phyloP scores from a whole-genome alignment of 768 basidiomycete genomes.

The Rhodotorula kratochvilovae region DNA sequence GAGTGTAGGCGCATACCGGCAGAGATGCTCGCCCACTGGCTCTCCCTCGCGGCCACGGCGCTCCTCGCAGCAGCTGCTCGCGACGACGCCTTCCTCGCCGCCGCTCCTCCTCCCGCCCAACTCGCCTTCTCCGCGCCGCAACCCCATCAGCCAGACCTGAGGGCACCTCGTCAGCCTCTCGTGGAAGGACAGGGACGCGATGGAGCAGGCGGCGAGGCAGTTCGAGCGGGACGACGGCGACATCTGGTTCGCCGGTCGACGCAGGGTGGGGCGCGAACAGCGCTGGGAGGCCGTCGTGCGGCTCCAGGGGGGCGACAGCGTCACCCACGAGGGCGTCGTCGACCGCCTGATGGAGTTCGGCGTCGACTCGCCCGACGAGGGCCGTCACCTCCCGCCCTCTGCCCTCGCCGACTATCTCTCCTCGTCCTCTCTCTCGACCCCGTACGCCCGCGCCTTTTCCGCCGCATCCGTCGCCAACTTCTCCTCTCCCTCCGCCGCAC shows the following conservation, averaged over 20 bases:
- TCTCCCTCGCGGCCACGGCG: not conserved
- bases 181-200: not conserved
- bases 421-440: not conserved
- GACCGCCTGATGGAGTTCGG: not conserved
- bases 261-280: not conserved
- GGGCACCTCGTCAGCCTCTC: not conserved
- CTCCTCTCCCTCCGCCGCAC: not conserved
- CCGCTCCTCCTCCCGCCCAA: not conserved
- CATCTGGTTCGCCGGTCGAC: not conserved
- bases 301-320: not conserved
- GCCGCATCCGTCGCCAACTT: constrained; percentile 10
- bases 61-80: not conserved
- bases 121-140: not conserved
- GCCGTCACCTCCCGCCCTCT: not conserved
- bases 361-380: not conserved
- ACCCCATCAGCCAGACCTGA: not conserved
- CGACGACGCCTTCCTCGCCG: not conserved
- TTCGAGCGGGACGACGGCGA: not conserved
- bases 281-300: not conserved
- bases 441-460: not conserved
- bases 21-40: no score
- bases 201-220: not conserved
- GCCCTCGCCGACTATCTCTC: not conserved
- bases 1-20: no score
- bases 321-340: not conserved